phyloP scores from a whole-genome alignment of 2,329 filamentous ascomycete species.

The Alternaria tenuissima region DNA sequence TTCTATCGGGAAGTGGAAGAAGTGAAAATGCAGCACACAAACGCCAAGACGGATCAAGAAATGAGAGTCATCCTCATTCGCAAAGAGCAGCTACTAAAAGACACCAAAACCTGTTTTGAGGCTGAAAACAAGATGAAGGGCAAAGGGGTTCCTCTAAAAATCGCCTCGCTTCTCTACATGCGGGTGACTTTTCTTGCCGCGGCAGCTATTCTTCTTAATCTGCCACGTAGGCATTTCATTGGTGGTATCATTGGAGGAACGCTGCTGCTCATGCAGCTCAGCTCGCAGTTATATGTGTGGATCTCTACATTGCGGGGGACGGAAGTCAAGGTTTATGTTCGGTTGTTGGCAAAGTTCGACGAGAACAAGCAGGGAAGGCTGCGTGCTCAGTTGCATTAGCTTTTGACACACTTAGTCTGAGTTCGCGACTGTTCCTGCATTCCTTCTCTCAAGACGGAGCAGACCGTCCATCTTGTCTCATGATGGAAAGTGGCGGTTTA shows the following conservation, averaged over 20 bases:
- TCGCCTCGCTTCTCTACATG: not conserved
- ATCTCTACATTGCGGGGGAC: not conserved
- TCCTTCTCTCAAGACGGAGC: no score
- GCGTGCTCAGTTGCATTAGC: no score
- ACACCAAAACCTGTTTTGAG: not conserved
- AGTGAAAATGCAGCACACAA: no score
- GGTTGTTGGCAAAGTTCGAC: not conserved
- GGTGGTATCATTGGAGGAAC: not conserved
- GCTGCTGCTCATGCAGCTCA: not conserved
- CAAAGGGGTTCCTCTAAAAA: not conserved
- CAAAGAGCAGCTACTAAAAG: not conserved
- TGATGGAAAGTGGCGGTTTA: no score
- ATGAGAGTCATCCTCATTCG: no score
- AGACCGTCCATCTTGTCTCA: no score
- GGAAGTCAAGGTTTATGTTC: not conserved
- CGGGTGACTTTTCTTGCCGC: not conserved
- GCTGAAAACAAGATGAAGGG: not conserved
- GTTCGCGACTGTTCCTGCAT: no score
- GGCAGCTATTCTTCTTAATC: not conserved
- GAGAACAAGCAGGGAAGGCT: slow-evolving; percentile 21
- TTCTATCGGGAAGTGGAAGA: no score
- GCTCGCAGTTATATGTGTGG: not conserved
- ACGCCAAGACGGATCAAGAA: no score
- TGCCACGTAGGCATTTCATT: not conserved
- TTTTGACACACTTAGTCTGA: no score